Conservation (phyloP, 2,329 filamentous ascomycete species). For the Paecilomyces niveus region DNA sequence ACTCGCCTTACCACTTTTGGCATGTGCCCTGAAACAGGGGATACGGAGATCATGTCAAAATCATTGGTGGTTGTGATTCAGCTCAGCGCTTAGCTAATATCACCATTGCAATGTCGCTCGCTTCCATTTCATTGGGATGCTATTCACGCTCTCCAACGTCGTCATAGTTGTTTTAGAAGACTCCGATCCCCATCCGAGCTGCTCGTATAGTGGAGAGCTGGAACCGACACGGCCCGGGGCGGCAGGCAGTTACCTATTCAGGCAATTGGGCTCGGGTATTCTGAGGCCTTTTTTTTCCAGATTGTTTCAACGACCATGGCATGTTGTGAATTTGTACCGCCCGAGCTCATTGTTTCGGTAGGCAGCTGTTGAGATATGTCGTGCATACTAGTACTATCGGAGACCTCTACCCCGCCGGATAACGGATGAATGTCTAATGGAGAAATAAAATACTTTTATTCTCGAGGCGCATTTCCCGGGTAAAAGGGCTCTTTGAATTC, state of each 20-base stretch:
- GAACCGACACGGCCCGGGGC: background rate
- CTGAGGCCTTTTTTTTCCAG: background rate
- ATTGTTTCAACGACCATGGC: background rate
- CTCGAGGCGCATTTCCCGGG: background rate
- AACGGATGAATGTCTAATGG: background rate
- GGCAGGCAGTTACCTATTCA: background rate
- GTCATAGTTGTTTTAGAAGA: background rate
- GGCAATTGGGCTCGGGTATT: background rate
- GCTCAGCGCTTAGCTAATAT: background rate
- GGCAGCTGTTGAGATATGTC: background rate
- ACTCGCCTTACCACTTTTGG: background rate
- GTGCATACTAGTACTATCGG: background rate
- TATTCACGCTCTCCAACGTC: background rate
- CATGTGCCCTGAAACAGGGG: background rate
- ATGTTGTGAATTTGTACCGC: background rate
- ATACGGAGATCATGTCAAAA: background rate
- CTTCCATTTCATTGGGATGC: background rate
- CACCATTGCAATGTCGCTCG: background rate
- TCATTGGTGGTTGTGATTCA: background rate
- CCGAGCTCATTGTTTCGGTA: background rate
- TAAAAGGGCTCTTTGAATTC: background rate
- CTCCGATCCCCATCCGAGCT: background rate
- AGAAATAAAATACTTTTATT: background rate
- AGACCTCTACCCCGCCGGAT: background rate
- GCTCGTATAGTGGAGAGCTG: background rate